Evolutionary conservation across 331 rosid genomes (phyloP).

Genomic region (Cydonia oblonga): DNA sequence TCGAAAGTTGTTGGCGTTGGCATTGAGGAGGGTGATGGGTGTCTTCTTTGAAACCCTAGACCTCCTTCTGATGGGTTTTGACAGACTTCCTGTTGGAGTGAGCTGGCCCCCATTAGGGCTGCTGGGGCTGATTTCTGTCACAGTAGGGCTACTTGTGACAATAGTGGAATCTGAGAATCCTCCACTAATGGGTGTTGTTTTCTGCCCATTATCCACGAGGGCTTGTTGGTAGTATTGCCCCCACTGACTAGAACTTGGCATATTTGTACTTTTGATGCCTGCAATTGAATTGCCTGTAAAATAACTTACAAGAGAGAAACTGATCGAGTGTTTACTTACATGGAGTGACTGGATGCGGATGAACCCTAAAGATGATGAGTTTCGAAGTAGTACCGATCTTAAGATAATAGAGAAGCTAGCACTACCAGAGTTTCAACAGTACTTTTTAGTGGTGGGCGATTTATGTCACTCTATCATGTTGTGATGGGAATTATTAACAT

Average conservation of each 20-base stretch:
- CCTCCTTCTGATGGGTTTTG: conserved; percentile 48
- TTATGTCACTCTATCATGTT: background rate
- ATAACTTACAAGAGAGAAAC: background rate
- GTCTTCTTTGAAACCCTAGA: conserved; percentile 64
- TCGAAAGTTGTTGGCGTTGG: conserved; percentile 60
- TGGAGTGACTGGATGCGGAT: background rate
- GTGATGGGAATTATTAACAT: conserved; percentile 1
- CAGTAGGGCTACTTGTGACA: background rate
- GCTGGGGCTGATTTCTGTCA: background rate
- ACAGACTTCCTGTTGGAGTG: conserved; percentile 25
- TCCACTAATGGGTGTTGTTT: background rate
- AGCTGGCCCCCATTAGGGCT: background rate
- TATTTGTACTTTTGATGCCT: background rate
- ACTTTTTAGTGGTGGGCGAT: conserved; percentile 1
- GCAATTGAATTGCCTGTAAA: background rate
- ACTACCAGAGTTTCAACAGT: background rate
- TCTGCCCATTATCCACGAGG: conserved; percentile 13
- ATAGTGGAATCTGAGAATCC: conserved; percentile 14
- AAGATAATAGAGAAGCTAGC: background rate
- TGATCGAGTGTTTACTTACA: background rate
- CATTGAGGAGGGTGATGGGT: conserved; percentile 70
- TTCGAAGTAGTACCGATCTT: background rate
- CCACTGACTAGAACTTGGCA: conserved; percentile 31
- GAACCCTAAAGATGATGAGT: background rate
- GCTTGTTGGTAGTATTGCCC: conserved; percentile 30